phyloP scores from a whole-genome alignment of 2,329 filamentous ascomycete species.

The Elsinoe perseae region DNA sequence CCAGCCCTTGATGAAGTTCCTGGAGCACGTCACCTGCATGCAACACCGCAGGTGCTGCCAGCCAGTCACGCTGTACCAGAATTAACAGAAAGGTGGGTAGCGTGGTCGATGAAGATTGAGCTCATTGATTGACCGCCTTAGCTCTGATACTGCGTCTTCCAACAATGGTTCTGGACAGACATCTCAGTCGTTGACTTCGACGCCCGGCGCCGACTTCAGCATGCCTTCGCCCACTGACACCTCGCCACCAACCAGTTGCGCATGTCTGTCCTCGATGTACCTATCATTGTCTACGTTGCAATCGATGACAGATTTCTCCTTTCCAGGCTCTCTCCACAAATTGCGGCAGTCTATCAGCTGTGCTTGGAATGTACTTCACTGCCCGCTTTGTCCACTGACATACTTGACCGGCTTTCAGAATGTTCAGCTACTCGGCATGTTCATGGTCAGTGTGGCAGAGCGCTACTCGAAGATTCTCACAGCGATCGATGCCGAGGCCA shows the following conservation, averaged over 20 bases:
- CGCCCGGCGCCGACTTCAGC: neutral
- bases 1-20: slow-evolving; percentile 8
- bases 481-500: slow-evolving; percentile 35
- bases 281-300: slow-evolving; percentile 38
- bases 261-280: slow-evolving; percentile 41
- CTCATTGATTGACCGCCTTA: neutral
- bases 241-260: slow-evolving; percentile 28
- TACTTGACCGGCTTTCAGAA: slow-evolving; percentile 41
- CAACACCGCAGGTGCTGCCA: too few species aligned
- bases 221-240: neutral
- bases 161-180: neutral
- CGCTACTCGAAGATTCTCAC: slow-evolving; percentile 36
- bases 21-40: neutral
- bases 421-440: slow-evolving; percentile 34
- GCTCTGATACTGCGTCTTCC: neutral
- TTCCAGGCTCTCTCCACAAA: slow-evolving; percentile 37
- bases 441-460: slow-evolving; percentile 37
- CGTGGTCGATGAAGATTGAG: neutral
- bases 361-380: slow-evolving; percentile 34
- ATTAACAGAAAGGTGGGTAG: neutral
- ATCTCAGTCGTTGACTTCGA: neutral
- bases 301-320: slow-evolving; percentile 31
- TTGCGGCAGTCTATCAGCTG: slow-evolving; percentile 38
- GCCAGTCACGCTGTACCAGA: neutral
- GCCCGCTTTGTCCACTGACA: slow-evolving; percentile 36